These are phyloP conservation scores for Rosellinia necatrix DNA, from an alignment of 2,329 filamentous ascomycete genomes.

Conservation along the genomic window DNA sequence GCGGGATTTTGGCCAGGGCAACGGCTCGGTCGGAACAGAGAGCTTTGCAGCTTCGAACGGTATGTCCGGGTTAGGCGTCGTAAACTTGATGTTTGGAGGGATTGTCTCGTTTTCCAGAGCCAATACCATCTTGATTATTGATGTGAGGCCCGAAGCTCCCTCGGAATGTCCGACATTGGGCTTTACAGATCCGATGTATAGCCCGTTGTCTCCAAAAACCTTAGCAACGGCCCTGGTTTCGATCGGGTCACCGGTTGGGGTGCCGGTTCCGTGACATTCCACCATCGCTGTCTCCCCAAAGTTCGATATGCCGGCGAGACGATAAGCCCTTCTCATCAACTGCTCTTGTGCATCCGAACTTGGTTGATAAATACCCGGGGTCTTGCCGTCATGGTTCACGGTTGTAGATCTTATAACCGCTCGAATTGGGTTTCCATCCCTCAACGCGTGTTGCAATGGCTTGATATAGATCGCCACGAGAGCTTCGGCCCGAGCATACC, in stretches of 20 bases:
- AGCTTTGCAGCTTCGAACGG: slow-evolving; percentile 30
- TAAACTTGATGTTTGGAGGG: slow-evolving; percentile 36
- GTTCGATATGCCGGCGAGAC: slow-evolving; percentile 24
- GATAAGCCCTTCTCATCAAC: slow-evolving; percentile 2
- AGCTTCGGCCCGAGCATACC: slow-evolving; percentile 53
- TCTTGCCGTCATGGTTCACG: slow-evolving; percentile 19
- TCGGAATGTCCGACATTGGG: slow-evolving; percentile 37
- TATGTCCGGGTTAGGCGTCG: slow-evolving; percentile 29
- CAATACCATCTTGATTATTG: slow-evolving; percentile 39
- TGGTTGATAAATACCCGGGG: slow-evolving; percentile 35
- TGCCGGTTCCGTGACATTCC: slow-evolving; percentile 39
- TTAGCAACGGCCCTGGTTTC: slow-evolving; percentile 34
- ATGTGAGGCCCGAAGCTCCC: slow-evolving; percentile 36
- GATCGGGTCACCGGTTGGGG: slow-evolving; percentile 32
- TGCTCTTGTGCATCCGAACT: slow-evolving; percentile 42
- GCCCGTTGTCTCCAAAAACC: slow-evolving; percentile 14
- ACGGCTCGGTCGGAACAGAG: slow-evolving; percentile 27
- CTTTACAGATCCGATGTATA: slow-evolving; percentile 34
- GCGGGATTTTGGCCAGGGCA: slow-evolving; percentile 28
- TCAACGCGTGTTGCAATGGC: slow-evolving; percentile 44
- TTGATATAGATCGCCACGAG: slow-evolving; percentile 48
- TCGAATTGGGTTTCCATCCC: slow-evolving; percentile 32
- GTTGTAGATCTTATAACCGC: slow-evolving; percentile 41
- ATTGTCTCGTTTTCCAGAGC: slow-evolving; percentile 37
- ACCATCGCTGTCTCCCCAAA: slow-evolving; percentile 34